phyloP scores from a whole-genome alignment of 2,329 filamentous ascomycete species.

The Fusarium illudens region DNA sequence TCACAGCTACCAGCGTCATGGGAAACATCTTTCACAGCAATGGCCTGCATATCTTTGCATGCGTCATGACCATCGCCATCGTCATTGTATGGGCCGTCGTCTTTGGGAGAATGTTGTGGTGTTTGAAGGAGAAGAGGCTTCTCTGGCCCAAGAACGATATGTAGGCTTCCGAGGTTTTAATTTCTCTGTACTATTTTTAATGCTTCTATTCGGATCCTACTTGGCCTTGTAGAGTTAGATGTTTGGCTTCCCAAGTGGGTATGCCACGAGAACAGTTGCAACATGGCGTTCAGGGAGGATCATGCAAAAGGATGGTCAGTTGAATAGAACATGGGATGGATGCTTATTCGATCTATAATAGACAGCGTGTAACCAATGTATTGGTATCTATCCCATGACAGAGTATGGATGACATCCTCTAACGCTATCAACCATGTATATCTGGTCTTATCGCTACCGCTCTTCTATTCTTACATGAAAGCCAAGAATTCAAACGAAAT shows the following conservation, averaged over 20 bases:
- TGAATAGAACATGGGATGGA: not conserved
- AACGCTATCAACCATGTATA: not conserved
- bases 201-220: not conserved
- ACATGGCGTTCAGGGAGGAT: not conserved
- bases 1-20: conserved; percentile 78
- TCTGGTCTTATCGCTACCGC: not conserved
- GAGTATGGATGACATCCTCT: not conserved
- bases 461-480: conserved; percentile 18
- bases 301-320: not conserved
- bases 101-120: conserved; percentile 73
- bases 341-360: not conserved
- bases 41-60: conserved; percentile 72
- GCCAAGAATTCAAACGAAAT: not conserved
- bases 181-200: not conserved
- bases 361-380: not conserved
- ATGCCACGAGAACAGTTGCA: not conserved
- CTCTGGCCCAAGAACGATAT: conserved; percentile 74
- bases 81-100: conserved; percentile 75
- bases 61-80: conserved; percentile 71
- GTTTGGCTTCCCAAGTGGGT: not conserved
- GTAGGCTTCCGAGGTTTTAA: not conserved
- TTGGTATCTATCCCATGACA: not conserved
- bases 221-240: not conserved
- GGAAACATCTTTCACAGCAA: conserved; percentile 67
- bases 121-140: conserved; percentile 72